Percentiles rank a stretch among this genome's conserved stretches.
Evolutionary conservation across 768 basidiomycete genomes (phyloP).

Genomic region (Tylopilus balloui): DNA sequence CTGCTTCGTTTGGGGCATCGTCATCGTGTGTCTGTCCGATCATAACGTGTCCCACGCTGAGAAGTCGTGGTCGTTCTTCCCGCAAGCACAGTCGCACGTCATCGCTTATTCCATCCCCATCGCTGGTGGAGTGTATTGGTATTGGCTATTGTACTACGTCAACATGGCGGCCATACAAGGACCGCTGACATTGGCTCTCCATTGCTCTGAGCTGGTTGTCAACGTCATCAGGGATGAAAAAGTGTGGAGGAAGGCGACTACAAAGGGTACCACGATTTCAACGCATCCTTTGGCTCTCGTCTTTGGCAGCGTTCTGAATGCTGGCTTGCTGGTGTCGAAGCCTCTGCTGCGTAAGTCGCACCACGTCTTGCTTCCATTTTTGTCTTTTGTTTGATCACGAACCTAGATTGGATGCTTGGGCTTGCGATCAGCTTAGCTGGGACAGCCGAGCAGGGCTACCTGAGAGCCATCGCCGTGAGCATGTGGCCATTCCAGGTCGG

Average conservation of each 20-base stretch:
- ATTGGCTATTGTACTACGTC: slow-evolving; percentile 25
- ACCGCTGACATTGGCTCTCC: slow-evolving; percentile 26
- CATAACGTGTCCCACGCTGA: not conserved
- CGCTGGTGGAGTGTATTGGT: slow-evolving; percentile 12
- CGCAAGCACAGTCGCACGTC: slow-evolving; percentile 14
- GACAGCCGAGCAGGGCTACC: slow-evolving; percentile 5
- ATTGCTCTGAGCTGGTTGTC: slow-evolving; percentile 27
- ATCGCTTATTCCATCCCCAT: slow-evolving; percentile 24
- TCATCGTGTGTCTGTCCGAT: slow-evolving; percentile 6
- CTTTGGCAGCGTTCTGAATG: slow-evolving; percentile 18
- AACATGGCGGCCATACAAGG: slow-evolving; percentile 27
- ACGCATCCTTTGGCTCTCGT: slow-evolving; percentile 20
- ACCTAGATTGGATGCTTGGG: slow-evolving; percentile 32
- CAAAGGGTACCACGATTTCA: slow-evolving; percentile 13
- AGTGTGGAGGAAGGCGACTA: slow-evolving; percentile 23
- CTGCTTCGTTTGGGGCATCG: slow-evolving; percentile 23
- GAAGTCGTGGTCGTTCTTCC: slow-evolving; percentile 27
- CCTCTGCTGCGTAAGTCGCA: slow-evolving; percentile 27
- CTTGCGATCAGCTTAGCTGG: slow-evolving; percentile 22
- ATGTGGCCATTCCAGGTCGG: slow-evolving; percentile 29
- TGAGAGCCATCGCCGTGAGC: slow-evolving; percentile 17
- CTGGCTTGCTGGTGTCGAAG: slow-evolving; percentile 18
- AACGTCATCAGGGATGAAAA: slow-evolving; percentile 29
- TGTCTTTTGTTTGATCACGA: not conserved
- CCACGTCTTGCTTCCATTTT: not conserved